Evolutionary conservation across 345 rosid species (phyloP).

Genomic region (Aquilaria sinensis): DNA sequence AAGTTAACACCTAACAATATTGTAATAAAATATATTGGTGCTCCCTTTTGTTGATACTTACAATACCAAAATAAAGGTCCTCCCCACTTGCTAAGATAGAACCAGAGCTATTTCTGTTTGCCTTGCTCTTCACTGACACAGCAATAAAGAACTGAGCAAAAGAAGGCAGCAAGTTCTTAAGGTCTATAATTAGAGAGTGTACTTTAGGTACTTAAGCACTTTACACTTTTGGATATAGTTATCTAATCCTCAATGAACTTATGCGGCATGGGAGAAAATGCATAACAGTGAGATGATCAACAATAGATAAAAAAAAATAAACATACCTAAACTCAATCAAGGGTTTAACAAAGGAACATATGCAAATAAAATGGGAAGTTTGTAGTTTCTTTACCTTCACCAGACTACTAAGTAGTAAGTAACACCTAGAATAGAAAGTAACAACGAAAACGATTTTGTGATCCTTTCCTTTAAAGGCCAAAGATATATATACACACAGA

Average conservation of each 20-base stretch:
- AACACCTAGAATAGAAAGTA: too few species aligned
- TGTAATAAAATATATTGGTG: conserved; percentile 5
- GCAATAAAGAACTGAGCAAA: conserved; percentile 43
- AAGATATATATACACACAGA: too few species aligned
- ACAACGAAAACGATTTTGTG: too few species aligned
- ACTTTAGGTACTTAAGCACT: conserved; percentile 40
- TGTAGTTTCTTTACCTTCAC: too few species aligned
- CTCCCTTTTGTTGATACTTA: conserved; percentile 29
- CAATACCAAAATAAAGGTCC: conserved; percentile 85
- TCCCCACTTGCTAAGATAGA: conserved; percentile 88
- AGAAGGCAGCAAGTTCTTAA: conserved; percentile 55
- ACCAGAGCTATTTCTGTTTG: conserved; percentile 75
- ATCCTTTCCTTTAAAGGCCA: too few species aligned
- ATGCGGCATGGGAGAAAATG: conserved; percentile 49
- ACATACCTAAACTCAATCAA: too few species aligned
- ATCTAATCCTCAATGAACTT: conserved; percentile 43
- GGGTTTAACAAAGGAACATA: too few species aligned
- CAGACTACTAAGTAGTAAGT: too few species aligned
- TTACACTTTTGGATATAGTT: conserved; percentile 38
- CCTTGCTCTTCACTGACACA: conserved; percentile 57
- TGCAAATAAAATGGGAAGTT: too few species aligned
- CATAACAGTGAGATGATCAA: too few species aligned
- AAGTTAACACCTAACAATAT: neutral
- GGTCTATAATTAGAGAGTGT: conserved; percentile 45
- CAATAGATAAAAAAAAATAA: too few species aligned